These are phyloP conservation scores for Chlorencoelia australis DNA, from an alignment of 2,329 filamentous ascomycete genomes.

Conservation along the genomic window DNA sequence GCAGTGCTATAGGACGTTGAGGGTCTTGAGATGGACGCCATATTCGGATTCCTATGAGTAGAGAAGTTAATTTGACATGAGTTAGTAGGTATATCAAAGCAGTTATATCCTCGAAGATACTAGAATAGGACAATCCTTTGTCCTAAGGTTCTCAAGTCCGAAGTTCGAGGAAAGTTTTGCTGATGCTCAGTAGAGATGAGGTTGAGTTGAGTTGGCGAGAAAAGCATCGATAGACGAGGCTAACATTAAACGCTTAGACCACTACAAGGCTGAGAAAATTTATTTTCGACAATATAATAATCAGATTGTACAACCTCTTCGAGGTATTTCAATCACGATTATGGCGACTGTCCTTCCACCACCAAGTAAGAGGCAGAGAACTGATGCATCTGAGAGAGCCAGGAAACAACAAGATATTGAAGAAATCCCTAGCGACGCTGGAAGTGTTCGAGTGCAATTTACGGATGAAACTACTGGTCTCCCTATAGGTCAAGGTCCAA, in stretches of 20 bases:
- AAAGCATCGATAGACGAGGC: too few species aligned
- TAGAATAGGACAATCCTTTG: too few species aligned
- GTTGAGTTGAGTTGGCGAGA: too few species aligned
- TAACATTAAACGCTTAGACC: too few species aligned
- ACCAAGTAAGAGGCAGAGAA: constrained; percentile 78
- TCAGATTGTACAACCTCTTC: neutral
- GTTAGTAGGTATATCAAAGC: constrained; percentile 12
- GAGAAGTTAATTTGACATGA: constrained; percentile 1
- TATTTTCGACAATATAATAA: neutral
- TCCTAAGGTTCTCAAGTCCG: too few species aligned
- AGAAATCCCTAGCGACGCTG: constrained; percentile 55
- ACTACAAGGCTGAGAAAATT: constrained; percentile 1
- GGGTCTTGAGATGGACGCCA: constrained; percentile 14
- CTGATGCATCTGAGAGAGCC: constrained; percentile 61
- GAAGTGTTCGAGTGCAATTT: constrained; percentile 79
- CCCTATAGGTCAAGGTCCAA: constrained; percentile 49
- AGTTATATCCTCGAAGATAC: constrained; percentile 1
- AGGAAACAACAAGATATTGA: constrained; percentile 67
- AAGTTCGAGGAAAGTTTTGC: too few species aligned
- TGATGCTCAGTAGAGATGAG: too few species aligned
- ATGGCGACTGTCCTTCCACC: constrained; percentile 82
- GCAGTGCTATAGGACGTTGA: constrained; percentile 20
- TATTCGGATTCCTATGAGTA: neutral
- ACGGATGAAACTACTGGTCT: constrained; percentile 71
- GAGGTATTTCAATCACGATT: constrained; percentile 1